A percentile compares a stretch with the other conserved stretches of the same genome.
phyloP scores from a whole-genome alignment of 2,329 filamentous ascomycete genomes.

The Colletotrichum euphorbiae region DNA sequence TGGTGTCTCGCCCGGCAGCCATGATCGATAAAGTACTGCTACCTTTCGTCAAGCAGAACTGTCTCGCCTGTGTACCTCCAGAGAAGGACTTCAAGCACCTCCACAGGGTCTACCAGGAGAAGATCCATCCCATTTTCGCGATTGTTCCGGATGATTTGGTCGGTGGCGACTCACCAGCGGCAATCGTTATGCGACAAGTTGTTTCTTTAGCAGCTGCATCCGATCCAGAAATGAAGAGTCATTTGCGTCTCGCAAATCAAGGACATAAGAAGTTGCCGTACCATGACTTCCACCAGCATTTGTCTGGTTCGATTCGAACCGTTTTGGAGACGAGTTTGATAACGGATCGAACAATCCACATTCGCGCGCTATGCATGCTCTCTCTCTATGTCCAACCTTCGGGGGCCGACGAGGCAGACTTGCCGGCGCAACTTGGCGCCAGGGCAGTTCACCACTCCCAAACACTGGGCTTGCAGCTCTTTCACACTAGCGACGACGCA shows the following conservation, averaged over 20 bases:
- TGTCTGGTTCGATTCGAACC: constrained; percentile 61
- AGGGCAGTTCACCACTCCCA: constrained; percentile 68
- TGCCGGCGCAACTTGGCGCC: constrained; percentile 64
- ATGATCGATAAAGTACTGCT: constrained; percentile 54
- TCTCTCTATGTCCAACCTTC: constrained; percentile 70
- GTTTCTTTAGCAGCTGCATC: constrained; percentile 66
- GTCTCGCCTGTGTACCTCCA: constrained; percentile 61
- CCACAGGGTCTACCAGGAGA: constrained; percentile 60
- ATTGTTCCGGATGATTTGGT: constrained; percentile 57
- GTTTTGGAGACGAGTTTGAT: constrained; percentile 66
- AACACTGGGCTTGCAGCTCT: constrained; percentile 66
- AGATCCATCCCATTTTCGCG: constrained; percentile 67
- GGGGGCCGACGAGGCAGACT: constrained; percentile 64
- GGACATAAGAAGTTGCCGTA: constrained; percentile 54
- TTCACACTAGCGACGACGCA: constrained; percentile 51
- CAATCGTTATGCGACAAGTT: constrained; percentile 63
- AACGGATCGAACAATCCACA: constrained; percentile 64
- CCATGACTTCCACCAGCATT: constrained; percentile 59
- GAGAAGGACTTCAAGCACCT: constrained; percentile 59
- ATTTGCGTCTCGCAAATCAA: constrained; percentile 58
- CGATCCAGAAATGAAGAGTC: constrained; percentile 57
- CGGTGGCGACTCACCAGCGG: constrained; percentile 48
- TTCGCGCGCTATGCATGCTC: constrained; percentile 64
- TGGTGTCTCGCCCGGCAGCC: constrained; percentile 46
- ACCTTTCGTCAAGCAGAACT: constrained; percentile 59